These are phyloP conservation scores for Nemania sp. DNA, from an alignment of 2,329 filamentous ascomycete species.

Conservation along the genomic window DNA sequence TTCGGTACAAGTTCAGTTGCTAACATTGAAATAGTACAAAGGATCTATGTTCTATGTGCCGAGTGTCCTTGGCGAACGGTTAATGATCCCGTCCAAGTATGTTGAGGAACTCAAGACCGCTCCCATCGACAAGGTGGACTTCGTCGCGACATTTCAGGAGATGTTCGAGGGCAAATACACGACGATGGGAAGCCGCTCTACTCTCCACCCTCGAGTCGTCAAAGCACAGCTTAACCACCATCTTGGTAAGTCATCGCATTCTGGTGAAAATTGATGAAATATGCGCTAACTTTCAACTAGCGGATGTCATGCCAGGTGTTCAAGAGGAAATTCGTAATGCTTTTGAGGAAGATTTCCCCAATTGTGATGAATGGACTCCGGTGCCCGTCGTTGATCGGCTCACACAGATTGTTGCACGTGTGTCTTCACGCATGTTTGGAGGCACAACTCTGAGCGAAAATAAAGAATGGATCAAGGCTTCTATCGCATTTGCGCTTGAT, in stretches of 20 bases:
- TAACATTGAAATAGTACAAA: too few relatives aligned
- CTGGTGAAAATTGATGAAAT: too few relatives aligned
- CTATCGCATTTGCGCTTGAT: conserved; percentile 37
- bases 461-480: conserved; percentile 37
- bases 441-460: conserved; percentile 32
- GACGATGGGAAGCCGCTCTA: neutral
- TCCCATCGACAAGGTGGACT: conserved; percentile 1
- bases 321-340: neutral
- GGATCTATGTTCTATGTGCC: neutral
- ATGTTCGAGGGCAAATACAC: conserved; percentile 7
- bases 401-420: neutral
- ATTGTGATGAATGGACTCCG: neutral
- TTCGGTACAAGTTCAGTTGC: too few relatives aligned
- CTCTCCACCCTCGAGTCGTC: neutral
- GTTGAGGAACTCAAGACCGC: conserved; percentile 8
- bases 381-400: neutral
- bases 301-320: neutral
- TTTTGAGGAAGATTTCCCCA: neutral
- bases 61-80: conserved; percentile 9
- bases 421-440: conserved; percentile 13
- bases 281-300: too few relatives aligned
- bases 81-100: conserved; percentile 4
- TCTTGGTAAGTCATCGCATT: too few relatives aligned
- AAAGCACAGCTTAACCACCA: neutral
- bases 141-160: neutral